Base-by-base conservation (phyloP, 2,329 filamentous ascomycete species). In the Onygenales sp. region DNA sequence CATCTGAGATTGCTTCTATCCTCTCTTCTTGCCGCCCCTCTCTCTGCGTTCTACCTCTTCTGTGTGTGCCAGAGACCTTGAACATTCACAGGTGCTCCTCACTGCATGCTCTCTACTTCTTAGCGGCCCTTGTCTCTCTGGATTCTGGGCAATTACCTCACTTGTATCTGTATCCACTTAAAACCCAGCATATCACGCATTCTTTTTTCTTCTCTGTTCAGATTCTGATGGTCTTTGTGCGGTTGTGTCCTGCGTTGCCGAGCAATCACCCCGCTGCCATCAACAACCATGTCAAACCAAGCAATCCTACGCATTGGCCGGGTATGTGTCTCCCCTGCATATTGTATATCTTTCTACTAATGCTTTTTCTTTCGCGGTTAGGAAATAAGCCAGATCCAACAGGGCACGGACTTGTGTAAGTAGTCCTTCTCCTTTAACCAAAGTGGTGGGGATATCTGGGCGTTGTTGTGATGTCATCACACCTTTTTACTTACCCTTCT, bases 331-430 rank as follows among this genome's bases (percentile, higher is more conserved):
- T 31, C 39, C 42, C 43, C 35, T 54, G 43, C 56, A 7, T 31
- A 27, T 33, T 38, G 21, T 39, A 4, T 9, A 11, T 27, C 50
- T 53, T 50, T 27, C 21, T 27, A 27, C 60, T 62, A 49, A 63
- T 51, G 48, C 3, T 31, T 38, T n/a, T 51, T 56, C 53, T 57
- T 45, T 39, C 27, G 50, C 43, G 53, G 45, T 44, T 64, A 93
- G 86, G 92, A 96, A 75, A 80, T 96, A 60, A 82, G 84, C 64
- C 87, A 93, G 61, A 84, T 96, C 55, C 89, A 95, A 69, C 86
- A 86, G 68, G 86, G 82, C 58, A 81, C 83, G 17, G 91, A 96
- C 70, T 78, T 96, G 36, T 95, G 87, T 92, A 78, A 64, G 84
- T 70, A 55, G 55, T 50, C 27, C 48, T 33, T 44, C 27, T 35